Percentiles rank a stretch among this genome's conserved stretches.
Conservation (phyloP, 306 rosid species). For the Quercus parvula region DNA sequence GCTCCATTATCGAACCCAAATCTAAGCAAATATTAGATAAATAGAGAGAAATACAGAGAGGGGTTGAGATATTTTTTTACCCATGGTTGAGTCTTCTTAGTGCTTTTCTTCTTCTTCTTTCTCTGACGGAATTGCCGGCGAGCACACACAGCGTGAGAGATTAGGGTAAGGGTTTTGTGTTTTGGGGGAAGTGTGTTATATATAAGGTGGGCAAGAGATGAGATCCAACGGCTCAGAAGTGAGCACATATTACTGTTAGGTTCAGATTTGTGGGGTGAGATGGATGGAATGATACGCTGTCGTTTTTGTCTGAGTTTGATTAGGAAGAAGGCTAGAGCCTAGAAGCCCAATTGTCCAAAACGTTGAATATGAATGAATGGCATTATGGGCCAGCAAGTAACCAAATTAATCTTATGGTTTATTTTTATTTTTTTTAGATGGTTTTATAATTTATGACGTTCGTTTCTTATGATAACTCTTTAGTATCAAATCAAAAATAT, state of each 20-base stretch:
- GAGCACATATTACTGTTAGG: background rate
- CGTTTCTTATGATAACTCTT: too few species aligned
- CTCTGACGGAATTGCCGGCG: background rate
- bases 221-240: background rate
- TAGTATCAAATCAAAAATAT: accelerated
- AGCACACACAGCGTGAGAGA: background rate
- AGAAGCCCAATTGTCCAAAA: too few species aligned
- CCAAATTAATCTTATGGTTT: too few species aligned
- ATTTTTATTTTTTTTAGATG: too few species aligned
- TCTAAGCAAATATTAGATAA: background rate
- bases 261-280: background rate
- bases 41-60: background rate
- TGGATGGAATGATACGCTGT: background rate
- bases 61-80: background rate
- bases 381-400: too few species aligned
- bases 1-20: too few species aligned
- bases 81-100: constrained; percentile 18
- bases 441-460: too few species aligned
- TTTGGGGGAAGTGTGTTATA: background rate
- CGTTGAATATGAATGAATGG: too few species aligned
- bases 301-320: background rate
- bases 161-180: constrained; percentile 9
- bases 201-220: background rate
- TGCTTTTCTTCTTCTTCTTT: background rate
- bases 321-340: too few species aligned